A percentile compares a stretch with the other conserved stretches of the same genome.
Evolutionary conservation across 2,329 filamentous ascomycete species (phyloP).

Genomic region (Neofusicoccum cordaticola): DNA sequence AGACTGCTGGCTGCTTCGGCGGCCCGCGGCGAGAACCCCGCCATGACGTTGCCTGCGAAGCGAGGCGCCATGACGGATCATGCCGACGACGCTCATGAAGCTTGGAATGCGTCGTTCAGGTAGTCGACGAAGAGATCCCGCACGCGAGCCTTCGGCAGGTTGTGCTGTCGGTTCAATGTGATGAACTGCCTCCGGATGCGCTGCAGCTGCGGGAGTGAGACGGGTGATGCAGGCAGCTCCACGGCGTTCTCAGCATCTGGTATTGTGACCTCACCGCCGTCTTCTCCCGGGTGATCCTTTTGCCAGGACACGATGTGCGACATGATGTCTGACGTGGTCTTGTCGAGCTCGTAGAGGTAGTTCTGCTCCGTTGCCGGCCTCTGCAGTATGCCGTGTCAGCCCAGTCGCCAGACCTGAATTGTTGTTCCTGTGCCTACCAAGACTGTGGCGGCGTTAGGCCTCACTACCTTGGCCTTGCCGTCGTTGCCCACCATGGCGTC

Average conservation of each 20-base stretch:
- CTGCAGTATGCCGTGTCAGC: slow-evolving; percentile 24
- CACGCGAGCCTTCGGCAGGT: slow-evolving; percentile 38
- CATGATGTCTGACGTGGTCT: slow-evolving; percentile 73
- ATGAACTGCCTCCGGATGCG: slow-evolving; percentile 75
- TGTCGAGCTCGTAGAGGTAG: slow-evolving; percentile 77
- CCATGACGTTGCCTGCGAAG: not conserved
- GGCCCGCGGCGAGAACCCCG: slow-evolving; percentile 8
- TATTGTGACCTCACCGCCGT: slow-evolving; percentile 57
- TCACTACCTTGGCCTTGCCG: slow-evolving; percentile 64
- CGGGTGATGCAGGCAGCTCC: slow-evolving; percentile 62
- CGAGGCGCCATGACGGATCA: not conserved
- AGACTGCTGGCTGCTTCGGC: not conserved
- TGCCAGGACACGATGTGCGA: slow-evolving; percentile 67
- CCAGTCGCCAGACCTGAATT: not conserved
- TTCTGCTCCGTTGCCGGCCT: slow-evolving; percentile 63
- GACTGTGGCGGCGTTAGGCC: slow-evolving; percentile 74
- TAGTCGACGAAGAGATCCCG: slow-evolving; percentile 40
- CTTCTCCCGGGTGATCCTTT: slow-evolving; percentile 61
- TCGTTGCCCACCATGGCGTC: slow-evolving; percentile 62
- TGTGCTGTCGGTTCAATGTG: slow-evolving; percentile 67
- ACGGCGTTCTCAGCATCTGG: slow-evolving; percentile 56
- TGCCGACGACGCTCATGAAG: not conserved
- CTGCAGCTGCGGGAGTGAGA: slow-evolving; percentile 74
- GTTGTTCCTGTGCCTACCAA: slow-evolving; percentile 37
- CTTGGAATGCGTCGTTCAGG: slow-evolving; percentile 35